Conservation (phyloP, 1,284 basidiomycete genomes). For the Afroboletus lepidellus region DNA sequence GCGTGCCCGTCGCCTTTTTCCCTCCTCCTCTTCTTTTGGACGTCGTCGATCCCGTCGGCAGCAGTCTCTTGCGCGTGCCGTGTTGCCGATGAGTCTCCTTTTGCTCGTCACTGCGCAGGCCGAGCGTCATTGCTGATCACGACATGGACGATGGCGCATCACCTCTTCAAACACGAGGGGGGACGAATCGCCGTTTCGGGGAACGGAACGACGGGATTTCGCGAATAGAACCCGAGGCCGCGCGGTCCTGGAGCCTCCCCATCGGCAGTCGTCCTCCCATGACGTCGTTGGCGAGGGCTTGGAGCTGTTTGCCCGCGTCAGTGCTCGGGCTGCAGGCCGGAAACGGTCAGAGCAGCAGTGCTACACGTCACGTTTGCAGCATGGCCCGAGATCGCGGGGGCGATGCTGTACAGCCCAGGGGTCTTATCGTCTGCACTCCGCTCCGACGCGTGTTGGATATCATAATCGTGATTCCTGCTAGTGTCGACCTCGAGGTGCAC, state of each 20-base stretch:
- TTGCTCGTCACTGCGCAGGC: neutral
- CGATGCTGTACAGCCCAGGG: slow-evolving; percentile 5
- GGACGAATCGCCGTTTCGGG: slow-evolving; percentile 5
- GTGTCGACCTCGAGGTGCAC: neutral
- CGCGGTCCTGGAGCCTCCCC: neutral
- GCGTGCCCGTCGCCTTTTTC: too few species aligned
- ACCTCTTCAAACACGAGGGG: neutral
- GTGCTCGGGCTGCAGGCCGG: neutral
- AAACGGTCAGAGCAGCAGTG: too few species aligned
- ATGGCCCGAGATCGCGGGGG: too few species aligned
- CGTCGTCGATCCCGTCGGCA: neutral
- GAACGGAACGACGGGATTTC: neutral
- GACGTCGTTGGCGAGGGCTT: neutral
- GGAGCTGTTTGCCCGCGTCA: neutral
- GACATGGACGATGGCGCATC: neutral
- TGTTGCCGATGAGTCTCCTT: neutral
- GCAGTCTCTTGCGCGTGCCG: too few species aligned
- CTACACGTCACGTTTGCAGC: too few species aligned
- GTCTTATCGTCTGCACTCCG: neutral
- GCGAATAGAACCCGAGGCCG: neutral
- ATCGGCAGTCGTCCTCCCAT: neutral
- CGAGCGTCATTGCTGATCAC: neutral
- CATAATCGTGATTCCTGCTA: too few species aligned
- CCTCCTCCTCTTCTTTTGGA: neutral
- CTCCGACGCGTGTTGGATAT: neutral